phyloP scores from a whole-genome alignment of 2,329 filamentous ascomycete species.

The Endocalyx cinctus region DNA sequence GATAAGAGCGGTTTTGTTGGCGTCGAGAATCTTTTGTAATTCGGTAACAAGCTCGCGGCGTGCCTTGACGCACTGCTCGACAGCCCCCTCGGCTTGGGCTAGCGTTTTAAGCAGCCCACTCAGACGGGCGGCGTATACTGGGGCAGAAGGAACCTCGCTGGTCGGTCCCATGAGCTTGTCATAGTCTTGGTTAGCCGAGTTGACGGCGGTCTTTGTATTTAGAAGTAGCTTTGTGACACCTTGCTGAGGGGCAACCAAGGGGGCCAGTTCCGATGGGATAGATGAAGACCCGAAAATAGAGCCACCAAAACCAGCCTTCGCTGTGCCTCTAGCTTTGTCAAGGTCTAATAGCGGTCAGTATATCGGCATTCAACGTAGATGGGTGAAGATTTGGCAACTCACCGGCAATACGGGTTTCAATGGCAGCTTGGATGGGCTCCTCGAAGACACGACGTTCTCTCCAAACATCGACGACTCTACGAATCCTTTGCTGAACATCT shows the following conservation, averaged over 20 bases:
- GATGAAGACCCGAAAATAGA: slow-evolving; percentile 63
- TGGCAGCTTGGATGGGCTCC: slow-evolving; percentile 67
- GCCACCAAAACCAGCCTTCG: slow-evolving; percentile 47
- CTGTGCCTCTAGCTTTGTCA: slow-evolving; percentile 53
- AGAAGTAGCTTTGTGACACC: slow-evolving; percentile 68
- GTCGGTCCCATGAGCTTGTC: slow-evolving; percentile 74
- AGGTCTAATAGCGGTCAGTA: slow-evolving; percentile 43
- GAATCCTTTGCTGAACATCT: slow-evolving; percentile 83
- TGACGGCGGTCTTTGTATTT: slow-evolving; percentile 61
- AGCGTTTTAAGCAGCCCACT: slow-evolving; percentile 86
- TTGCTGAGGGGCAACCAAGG: slow-evolving; percentile 70
- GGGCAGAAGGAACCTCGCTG: slow-evolving; percentile 67
- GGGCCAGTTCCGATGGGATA: slow-evolving; percentile 71
- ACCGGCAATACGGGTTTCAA: slow-evolving; percentile 79
- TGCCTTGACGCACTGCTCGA: slow-evolving; percentile 84
- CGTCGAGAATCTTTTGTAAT: slow-evolving; percentile 75
- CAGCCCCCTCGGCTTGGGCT: slow-evolving; percentile 81
- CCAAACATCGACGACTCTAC: slow-evolving; percentile 93
- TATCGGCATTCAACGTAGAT: background rate
- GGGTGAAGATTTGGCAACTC: too few relatives aligned
- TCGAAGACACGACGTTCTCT: slow-evolving; percentile 83
- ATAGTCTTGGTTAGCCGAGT: slow-evolving; percentile 75
- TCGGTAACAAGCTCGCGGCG: slow-evolving; percentile 72
- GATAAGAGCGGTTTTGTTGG: slow-evolving; percentile 64
- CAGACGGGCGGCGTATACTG: slow-evolving; percentile 86